Evolutionary conservation across 148 eudicot genomes (phyloP), one percentile per base, ranked within the genome.

Genomic region (Dianthus caryophyllus): DNA sequence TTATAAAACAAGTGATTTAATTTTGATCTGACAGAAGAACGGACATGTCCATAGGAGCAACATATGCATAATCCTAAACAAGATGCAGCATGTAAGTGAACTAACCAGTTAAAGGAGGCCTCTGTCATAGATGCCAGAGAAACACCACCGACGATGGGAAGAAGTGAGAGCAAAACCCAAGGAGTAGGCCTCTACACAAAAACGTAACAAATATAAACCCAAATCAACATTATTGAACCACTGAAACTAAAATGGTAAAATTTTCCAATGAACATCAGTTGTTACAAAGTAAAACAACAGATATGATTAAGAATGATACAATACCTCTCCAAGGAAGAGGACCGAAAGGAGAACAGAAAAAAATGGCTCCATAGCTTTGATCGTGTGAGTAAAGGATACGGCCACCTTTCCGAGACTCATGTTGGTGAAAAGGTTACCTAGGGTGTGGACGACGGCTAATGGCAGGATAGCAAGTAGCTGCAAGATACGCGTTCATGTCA

Each of bases 291-390:
- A 57, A 10, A 26, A 59, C 12, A 57, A 30, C 11, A 65, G 11
- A 51, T 1, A 8, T 14, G 29, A 47, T 9, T 13, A 7, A 31
- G 25, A 21, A 0, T 16, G 33, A 29, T 4, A 30, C n/a, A 66
- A 7, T 64, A 94, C 99, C 97, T 94, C 97, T 47, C 93, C 93
- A 17, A 91, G 51, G 67, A 91, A 91, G 74, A 84, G 61, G 63
- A 84, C 77, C 9, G 97, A 88, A 26, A 91, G 87, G 48, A 90
- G 39, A 73, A 94, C 99, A 14, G 99, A 84, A 79, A 94, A 94
- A 75, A 94, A 94, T n/a, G 99, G 99, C 78, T 94, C 99, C 90
- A 88, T 86, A 49, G 99, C 99, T 80, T 94, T 94, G 64, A 94
- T 85, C 30, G 96, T 91, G 87, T 91, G 97, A 41, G 97, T 91